Percentiles rank a stretch among this genome's conserved stretches.
These are phyloP conservation scores for Chlamydomonas sp. DNA, from an alignment of 139 green algal genomes.

Conservation along the genomic window DNA sequence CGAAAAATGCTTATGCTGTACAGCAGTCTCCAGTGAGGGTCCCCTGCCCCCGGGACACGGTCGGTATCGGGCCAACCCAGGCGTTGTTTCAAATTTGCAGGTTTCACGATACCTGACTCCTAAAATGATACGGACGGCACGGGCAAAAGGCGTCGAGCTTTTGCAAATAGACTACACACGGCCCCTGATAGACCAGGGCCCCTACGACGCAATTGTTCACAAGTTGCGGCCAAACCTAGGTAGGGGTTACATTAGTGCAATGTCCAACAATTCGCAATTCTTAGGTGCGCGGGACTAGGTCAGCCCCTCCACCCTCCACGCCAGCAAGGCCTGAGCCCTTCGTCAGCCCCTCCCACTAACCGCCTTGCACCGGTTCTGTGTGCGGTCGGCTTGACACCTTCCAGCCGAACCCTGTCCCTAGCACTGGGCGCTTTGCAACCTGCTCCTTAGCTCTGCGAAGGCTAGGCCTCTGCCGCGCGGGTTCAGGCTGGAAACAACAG, in stretches of 20 bases:
- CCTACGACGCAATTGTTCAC: conserved; percentile 78
- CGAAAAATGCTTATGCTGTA: background rate
- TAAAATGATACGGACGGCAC: conserved; percentile 51
- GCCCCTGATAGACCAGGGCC: conserved; percentile 70
- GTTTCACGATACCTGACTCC: conserved; percentile 63
- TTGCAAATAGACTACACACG: conserved; percentile 56
- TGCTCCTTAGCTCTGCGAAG: too few species aligned
- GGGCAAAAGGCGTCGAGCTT: conserved; percentile 57
- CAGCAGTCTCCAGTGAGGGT: background rate
- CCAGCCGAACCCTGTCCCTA: too few species aligned
- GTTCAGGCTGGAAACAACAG: too few species aligned
- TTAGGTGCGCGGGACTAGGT: background rate
- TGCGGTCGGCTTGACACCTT: too few species aligned
- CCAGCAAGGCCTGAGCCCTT: too few species aligned
- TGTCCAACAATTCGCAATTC: background rate
- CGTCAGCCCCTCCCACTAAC: too few species aligned
- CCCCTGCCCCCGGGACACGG: too few species aligned
- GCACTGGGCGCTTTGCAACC: too few species aligned
- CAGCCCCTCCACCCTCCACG: too few species aligned
- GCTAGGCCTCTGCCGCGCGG: too few species aligned
- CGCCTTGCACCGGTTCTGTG: too few species aligned
- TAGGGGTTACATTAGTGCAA: conserved; percentile 23
- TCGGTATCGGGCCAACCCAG: too few species aligned
- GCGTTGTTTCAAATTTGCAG: conserved; percentile 6
- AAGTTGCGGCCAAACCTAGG: conserved; percentile 76